A percentile compares a stretch with the other conserved stretches of the same genome.
Conservation (phyloP, 495 filamentous ascomycete genomes). For the Aspergillus campestris region DNA sequence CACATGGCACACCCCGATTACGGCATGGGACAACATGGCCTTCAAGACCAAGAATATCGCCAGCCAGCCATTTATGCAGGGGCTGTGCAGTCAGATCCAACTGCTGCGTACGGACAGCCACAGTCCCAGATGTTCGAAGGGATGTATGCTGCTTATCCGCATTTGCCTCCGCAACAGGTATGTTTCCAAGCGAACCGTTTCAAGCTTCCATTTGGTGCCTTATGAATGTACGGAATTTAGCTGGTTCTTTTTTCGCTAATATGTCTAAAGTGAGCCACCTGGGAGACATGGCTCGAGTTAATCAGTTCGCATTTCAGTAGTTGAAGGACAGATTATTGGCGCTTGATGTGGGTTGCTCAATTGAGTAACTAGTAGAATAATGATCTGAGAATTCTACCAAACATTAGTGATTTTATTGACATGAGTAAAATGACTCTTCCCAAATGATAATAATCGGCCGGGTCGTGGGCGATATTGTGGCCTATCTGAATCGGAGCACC, state of each 20-base stretch:
- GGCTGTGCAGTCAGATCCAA: conserved; percentile 63
- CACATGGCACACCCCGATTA: conserved; percentile 69
- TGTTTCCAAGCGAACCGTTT: conserved; percentile 13
- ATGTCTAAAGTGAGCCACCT: not conserved
- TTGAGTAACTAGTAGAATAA: too few relatives aligned
- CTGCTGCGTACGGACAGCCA: conserved; percentile 62
- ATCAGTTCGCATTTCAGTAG: too few relatives aligned
- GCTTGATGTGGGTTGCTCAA: too few relatives aligned
- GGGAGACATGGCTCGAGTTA: too few relatives aligned
- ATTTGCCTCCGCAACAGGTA: conserved; percentile 82
- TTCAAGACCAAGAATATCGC: conserved; percentile 73
- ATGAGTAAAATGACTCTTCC: too few relatives aligned
- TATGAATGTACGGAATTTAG: not conserved
- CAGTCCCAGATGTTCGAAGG: conserved; percentile 76
- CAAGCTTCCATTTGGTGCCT: not conserved
- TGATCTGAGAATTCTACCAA: too few relatives aligned
- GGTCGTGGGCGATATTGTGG: too few relatives aligned
- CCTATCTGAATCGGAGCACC: too few relatives aligned
- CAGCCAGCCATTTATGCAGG: conserved; percentile 69
- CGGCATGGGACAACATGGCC: conserved; percentile 50
- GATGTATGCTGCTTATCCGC: conserved; percentile 72
- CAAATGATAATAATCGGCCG: too few relatives aligned
- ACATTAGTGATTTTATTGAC: too few relatives aligned
- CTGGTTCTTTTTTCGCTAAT: conserved; percentile 1
- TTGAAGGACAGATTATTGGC: too few relatives aligned